Percentiles rank a stretch among this genome's conserved stretches.
phyloP scores from a whole-genome alignment of 225 moss, liverwort and hornwort genomes.

The Physcomitrellopsis africana region DNA sequence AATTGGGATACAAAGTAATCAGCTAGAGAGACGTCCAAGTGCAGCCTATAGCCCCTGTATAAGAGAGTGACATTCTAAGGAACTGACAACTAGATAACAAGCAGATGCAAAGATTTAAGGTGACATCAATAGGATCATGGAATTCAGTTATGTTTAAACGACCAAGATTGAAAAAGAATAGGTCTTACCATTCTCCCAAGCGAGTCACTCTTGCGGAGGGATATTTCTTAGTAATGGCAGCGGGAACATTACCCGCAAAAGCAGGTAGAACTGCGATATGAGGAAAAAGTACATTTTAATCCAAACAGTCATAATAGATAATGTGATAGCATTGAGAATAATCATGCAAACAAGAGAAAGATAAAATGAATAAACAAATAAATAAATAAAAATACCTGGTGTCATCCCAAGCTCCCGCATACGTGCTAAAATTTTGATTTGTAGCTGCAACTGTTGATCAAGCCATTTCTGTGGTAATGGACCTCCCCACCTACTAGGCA shows the following conservation, averaged over 20 bases:
- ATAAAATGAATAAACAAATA: conserved; percentile 3
- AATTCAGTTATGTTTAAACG: not conserved
- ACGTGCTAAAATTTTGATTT: conserved; percentile 67
- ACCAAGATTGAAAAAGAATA: conserved; percentile 21
- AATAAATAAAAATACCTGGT: conserved; percentile 54
- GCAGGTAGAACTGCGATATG: conserved; percentile 73
- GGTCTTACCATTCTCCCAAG: conserved; percentile 76
- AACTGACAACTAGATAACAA: conserved; percentile 4
- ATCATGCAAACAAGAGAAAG: conserved; percentile 7
- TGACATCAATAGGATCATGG: conserved; percentile 9
- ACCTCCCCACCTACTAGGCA: conserved; percentile 79
- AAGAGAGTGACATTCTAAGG: conserved; percentile 14
- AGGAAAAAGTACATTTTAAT: conserved; percentile 12
- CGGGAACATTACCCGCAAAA: conserved; percentile 87
- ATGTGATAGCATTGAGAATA: conserved; percentile 5
- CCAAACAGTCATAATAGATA: not conserved
- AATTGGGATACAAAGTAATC: not conserved
- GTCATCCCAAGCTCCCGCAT: conserved; percentile 91
- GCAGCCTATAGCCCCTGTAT: conserved; percentile 4
- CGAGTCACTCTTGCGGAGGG: conserved; percentile 84
- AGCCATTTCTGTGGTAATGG: conserved; percentile 90
- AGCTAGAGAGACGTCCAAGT: not conserved
- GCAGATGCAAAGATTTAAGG: conserved; percentile 20
- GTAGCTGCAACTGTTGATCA: conserved; percentile 76
- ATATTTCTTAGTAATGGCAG: conserved; percentile 62